phyloP scores from a whole-genome alignment of 257 asterid species.

The Echites panduratus region DNA sequence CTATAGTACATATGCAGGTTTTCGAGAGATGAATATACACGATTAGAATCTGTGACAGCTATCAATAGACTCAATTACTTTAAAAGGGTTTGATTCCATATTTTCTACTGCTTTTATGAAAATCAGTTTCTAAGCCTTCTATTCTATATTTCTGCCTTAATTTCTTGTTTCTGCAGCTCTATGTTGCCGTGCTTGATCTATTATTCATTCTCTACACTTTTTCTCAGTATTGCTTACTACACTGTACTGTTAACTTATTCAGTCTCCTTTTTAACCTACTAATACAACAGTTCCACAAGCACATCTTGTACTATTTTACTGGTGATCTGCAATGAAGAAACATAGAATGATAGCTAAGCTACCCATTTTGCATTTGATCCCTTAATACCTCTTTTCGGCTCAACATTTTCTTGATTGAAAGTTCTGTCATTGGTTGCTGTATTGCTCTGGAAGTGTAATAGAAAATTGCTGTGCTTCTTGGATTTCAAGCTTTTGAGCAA shows the following conservation, averaged over 20 bases:
- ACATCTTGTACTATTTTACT: too few relatives aligned
- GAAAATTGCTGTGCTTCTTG: neutral
- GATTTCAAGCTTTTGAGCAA: neutral
- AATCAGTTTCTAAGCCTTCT: neutral
- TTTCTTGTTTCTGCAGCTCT: neutral
- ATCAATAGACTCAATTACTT: conserved; percentile 6
- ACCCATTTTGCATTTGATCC: too few relatives aligned
- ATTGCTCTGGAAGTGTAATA: neutral
- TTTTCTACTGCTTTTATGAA: neutral
- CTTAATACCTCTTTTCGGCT: too few relatives aligned
- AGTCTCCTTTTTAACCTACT: too few relatives aligned
- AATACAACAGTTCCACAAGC: too few relatives aligned
- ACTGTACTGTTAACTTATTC: too few relatives aligned
- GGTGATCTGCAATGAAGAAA: too few relatives aligned
- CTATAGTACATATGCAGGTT: conserved; percentile 9
- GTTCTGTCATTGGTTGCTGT: neutral
- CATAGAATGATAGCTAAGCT: too few relatives aligned
- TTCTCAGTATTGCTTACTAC: neutral
- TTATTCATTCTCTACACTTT: neutral
- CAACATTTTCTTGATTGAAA: neutral
- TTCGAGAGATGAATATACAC: conserved; percentile 17
- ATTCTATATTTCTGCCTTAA: neutral
- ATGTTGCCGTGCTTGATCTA: neutral
- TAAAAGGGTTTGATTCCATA: neutral
- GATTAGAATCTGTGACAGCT: conserved; percentile 17